These are phyloP conservation scores for Senecio squalidus DNA, from an alignment of 140 eudicot genomes.

Conservation along the genomic window DNA sequence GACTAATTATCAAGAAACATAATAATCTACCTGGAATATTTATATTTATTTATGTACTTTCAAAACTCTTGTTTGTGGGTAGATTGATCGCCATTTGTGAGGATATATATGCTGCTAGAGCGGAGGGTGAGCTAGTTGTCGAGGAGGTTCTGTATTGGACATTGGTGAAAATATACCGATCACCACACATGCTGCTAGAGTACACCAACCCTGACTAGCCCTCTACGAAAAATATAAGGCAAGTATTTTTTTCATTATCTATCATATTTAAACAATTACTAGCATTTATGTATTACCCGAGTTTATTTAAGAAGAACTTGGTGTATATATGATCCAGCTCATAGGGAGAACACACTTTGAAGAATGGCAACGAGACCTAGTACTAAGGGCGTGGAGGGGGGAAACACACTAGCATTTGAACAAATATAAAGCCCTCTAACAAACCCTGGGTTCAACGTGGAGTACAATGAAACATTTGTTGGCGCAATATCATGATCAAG, in stretches of 20 bases:
- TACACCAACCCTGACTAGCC: slow-evolving; percentile 82
- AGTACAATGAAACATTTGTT: not conserved
- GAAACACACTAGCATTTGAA: slow-evolving; percentile 8
- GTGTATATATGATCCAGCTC: no score
- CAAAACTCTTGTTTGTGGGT: slow-evolving; percentile 10
- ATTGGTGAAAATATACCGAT: slow-evolving; percentile 79
- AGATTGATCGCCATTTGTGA: slow-evolving; percentile 94
- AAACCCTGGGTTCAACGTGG: slow-evolving; percentile 1
- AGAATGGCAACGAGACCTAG: not conserved
- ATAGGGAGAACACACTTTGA: slow-evolving; percentile 13
- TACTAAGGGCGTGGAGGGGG: not conserved
- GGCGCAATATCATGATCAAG: slow-evolving; percentile 4
- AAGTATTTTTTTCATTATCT: not conserved
- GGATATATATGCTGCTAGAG: slow-evolving; percentile 98
- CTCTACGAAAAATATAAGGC: slow-evolving; percentile 6
- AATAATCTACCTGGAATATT: not conserved
- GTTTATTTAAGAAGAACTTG: not conserved
- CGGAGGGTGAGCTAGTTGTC: slow-evolving; percentile 95
- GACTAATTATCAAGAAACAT: not conserved
- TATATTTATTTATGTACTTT: not conserved
- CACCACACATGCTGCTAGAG: slow-evolving; percentile 98
- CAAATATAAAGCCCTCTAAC: not conserved
- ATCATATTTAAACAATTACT: not conserved
- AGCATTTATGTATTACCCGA: not conserved
- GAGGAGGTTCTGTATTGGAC: slow-evolving; percentile 98